Base-by-base conservation (phyloP, 2,329 filamentous ascomycete genomes). In the Rhynchosporium secalis region DNA sequence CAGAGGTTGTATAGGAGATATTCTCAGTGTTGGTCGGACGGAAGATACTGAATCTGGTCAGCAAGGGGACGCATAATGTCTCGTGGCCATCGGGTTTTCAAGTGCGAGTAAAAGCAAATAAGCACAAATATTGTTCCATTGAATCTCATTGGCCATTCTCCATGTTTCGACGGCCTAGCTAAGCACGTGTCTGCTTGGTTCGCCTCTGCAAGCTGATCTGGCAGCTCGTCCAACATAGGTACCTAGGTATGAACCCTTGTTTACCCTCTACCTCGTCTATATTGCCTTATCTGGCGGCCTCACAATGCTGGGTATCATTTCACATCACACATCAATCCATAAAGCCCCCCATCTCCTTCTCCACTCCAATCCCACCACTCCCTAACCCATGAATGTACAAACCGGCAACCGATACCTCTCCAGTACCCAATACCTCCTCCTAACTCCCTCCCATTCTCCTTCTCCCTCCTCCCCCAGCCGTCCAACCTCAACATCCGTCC, bases 341-440 rank as follows among this genome's bases (percentile, higher is more conserved):
- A 20, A 20, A 20, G 20, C 20, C 20, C 20, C 20, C 20, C 20
- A 28, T 43, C 26, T n/a, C 38, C 9, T 8, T 33, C 49, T 10
- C 41, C 41, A 43, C 15, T n/a, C 41, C 12, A n/a, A n/a, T 10
- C 40, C 10, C 41, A n/a, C 10, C 41, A 3, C 41, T 6, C 13
- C 20, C 40, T 3, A 72, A 4, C 69, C 68, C 76, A 93, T 82
- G 70, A 93, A 91, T 56, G 81, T 89, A 77, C 89, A 92, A 51
- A 86, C 82, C 2, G 91, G 91, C 68, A 94, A 78, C 58, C 85
- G 84, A 75, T 95, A 95, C 69, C 83, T 86, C 65, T 92, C 86
- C 58, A 98, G 80, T 36, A 89, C 90, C 93, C 94, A 98, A 75
- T 98, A 98, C 63, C 90, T 86, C 71, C 93, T 85, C 73, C 89